A percentile compares a stretch with the other conserved stretches of the same genome.
These are phyloP conservation scores for Candida tallmaniae DNA, from an alignment of 805 yeast species.

Conservation along the genomic window DNA sequence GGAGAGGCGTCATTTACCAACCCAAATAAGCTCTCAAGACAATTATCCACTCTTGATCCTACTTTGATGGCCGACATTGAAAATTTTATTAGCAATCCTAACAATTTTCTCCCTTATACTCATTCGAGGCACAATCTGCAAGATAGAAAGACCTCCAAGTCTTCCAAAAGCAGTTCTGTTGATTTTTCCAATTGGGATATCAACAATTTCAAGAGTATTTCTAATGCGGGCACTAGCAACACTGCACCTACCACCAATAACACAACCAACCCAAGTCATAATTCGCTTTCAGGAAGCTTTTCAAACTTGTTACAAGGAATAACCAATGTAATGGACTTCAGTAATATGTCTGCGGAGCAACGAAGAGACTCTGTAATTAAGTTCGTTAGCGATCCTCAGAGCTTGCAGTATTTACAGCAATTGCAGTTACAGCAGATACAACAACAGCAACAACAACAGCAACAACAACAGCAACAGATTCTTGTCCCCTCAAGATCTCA, in stretches of 20 bases:
- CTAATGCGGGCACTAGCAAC: conserved; percentile 12
- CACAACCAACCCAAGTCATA: conserved; percentile 16
- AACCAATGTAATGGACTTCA: conserved; percentile 34
- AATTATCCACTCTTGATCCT: conserved; percentile 14
- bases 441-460: conserved; percentile 3
- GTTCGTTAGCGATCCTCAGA: conserved; percentile 27
- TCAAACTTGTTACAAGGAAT: conserved; percentile 30
- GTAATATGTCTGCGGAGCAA: conserved; percentile 35
- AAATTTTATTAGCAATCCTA: conserved; percentile 18
- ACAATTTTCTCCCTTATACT: conserved; percentile 5
- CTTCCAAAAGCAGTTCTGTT: conserved; percentile 22
- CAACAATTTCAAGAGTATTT: conserved; percentile 8
- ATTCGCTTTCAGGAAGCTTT: conserved; percentile 16
- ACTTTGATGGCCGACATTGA: conserved; percentile 29
- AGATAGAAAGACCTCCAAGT: conserved; percentile 14
- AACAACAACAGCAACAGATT: background rate
- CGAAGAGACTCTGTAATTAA: conserved; percentile 37
- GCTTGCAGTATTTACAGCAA: conserved; percentile 10
- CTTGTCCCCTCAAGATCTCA: conserved; percentile 3
- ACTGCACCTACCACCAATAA: conserved; percentile 1
- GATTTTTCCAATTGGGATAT: conserved; percentile 27
- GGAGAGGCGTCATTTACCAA: conserved; percentile 18
- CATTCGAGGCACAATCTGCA: conserved; percentile 14
- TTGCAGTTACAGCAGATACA: conserved; percentile 4
- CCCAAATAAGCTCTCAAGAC: conserved; percentile 12